A percentile compares a stretch with the other conserved stretches of the same genome.
Conservation (phyloP, 1,284 basidiomycete genomes). For the Cronartium quercuum region DNA sequence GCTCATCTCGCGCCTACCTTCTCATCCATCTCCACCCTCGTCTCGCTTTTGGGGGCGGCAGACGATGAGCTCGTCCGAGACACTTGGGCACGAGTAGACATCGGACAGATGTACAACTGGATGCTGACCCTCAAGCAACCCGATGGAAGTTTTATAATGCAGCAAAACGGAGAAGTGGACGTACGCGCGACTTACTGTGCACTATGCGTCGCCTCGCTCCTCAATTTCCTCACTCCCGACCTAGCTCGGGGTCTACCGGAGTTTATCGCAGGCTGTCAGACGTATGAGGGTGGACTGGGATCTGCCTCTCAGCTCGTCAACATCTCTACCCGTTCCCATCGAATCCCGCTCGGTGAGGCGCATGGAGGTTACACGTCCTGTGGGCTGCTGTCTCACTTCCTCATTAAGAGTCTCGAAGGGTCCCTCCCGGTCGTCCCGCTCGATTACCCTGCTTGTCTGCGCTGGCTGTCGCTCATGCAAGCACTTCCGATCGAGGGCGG, state of each 20-base stretch:
- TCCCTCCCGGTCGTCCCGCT: slow-evolving; percentile 24
- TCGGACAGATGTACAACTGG: slow-evolving; percentile 74
- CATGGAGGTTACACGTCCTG: slow-evolving; percentile 98
- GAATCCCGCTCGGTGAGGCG: slow-evolving; percentile 75
- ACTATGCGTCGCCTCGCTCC: slow-evolving; percentile 62
- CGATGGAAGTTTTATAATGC: slow-evolving; percentile 89
- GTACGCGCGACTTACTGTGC: slow-evolving; percentile 76
- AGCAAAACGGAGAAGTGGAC: slow-evolving; percentile 82
- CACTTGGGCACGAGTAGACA: slow-evolving; percentile 75
- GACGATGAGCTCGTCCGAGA: slow-evolving; percentile 45
- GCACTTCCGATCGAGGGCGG: slow-evolving; percentile 75
- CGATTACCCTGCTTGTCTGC: slow-evolving; percentile 6
- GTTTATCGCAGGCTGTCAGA: slow-evolving; percentile 71
- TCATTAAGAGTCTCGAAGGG: slow-evolving; percentile 48
- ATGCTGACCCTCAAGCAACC: slow-evolving; percentile 88
- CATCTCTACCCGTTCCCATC: slow-evolving; percentile 48
- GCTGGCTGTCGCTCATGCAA: slow-evolving; percentile 57
- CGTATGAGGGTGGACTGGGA: slow-evolving; percentile 94
- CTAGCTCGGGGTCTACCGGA: slow-evolving; percentile 58
- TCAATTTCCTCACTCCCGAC: slow-evolving; percentile 79
- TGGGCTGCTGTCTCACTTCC: slow-evolving; percentile 73
- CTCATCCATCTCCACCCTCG: slow-evolving; percentile 46
- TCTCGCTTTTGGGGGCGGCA: slow-evolving; percentile 45
- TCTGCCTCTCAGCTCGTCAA: slow-evolving; percentile 67
- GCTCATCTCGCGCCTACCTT: slow-evolving; percentile 49